phyloP scores from a whole-genome alignment of 2,329 filamentous ascomycete species.

The Diplodia scrobiculata region DNA sequence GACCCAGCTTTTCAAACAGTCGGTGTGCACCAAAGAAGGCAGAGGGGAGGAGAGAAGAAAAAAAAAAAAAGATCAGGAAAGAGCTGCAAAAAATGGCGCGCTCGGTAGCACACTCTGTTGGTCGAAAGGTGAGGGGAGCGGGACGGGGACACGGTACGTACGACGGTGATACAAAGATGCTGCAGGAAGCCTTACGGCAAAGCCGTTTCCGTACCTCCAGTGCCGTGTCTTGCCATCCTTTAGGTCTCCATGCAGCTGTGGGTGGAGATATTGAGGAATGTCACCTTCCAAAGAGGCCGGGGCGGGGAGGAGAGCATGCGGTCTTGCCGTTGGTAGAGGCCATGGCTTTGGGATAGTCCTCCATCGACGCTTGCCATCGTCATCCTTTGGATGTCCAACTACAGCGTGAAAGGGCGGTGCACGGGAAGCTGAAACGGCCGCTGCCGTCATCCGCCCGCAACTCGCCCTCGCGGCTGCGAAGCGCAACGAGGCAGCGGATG shows the following conservation, averaged over 20 bases:
- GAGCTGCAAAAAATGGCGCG: slow-evolving; percentile 2
- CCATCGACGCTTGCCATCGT: neutral
- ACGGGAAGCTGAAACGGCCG: slow-evolving; percentile 4
- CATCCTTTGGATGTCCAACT: neutral
- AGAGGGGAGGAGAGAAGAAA: neutral
- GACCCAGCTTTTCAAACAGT: slow-evolving; percentile 2
- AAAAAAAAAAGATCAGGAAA: neutral
- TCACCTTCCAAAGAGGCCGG: neutral
- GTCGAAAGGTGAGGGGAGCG: neutral
- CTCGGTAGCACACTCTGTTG: neutral
- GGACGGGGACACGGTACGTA: slow-evolving; percentile 12
- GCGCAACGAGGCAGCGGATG: neutral
- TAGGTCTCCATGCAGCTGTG: neutral
- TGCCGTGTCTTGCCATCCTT: neutral
- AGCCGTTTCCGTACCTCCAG: neutral
- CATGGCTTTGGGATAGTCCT: neutral
- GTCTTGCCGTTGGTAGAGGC: neutral
- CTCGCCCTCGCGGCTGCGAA: neutral
- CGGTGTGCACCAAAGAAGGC: neutral
- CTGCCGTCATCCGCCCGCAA: slow-evolving; percentile 18
- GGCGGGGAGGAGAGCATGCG: neutral
- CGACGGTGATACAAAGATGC: slow-evolving; percentile 20
- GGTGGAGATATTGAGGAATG: neutral
- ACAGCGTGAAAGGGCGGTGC: neutral
- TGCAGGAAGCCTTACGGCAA: slow-evolving; percentile 22